Evolutionary conservation across 768 basidiomycete genomes (phyloP), one percentile per base, ranked within the genome.

Genomic region (Leccinum uliginosum): DNA sequence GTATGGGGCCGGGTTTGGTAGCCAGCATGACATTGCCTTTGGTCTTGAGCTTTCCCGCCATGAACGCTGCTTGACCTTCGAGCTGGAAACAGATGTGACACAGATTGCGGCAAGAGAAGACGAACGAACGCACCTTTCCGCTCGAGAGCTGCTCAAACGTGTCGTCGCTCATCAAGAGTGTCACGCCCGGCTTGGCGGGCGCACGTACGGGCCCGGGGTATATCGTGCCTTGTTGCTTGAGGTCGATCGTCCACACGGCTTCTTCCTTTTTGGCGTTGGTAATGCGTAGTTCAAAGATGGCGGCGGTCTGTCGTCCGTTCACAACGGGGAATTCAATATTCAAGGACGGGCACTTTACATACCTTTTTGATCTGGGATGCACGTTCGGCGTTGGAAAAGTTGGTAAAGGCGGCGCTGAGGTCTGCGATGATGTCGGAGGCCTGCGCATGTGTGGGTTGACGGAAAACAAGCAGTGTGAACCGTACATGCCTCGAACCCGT

Each of bases 1-100:
- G 80, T 14, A 98, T 81, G 10, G 75, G 78, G 62, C 89, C 87
- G 34, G 97, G 88, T 73, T 96, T 98, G 24, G 92, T 95, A 1
- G 90, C 92, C 59, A 95, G 82, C 91, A 95, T 93, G 73, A 94
- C 85, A 74, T 93, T 94, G 54, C 92, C 93, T 70, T 82, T 88
- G 15, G 90, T 88, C 82, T 95, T 96, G 50, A 97, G 82, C 68
- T 91, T 90, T 27, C 94, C 94, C 7, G 89, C 91, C 90, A 98
- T 92, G 77, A 94, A 97, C 21, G 93, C 93, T 69, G 93, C 94
- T 74, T 97, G 94, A 19, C 91, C 93, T 64, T 90, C 92, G 46
- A 89, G 76, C 87, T 92, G 59, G 32, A 8, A 27, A 50, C 47
- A 17, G 38, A 3, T 12, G 30, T 12, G 0, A 34, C 14, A 34